A percentile compares a stretch with the other conserved stretches of the same genome.
Evolutionary conservation across 257 asterid species (phyloP).

Genomic region (Solanum gandarillasii): DNA sequence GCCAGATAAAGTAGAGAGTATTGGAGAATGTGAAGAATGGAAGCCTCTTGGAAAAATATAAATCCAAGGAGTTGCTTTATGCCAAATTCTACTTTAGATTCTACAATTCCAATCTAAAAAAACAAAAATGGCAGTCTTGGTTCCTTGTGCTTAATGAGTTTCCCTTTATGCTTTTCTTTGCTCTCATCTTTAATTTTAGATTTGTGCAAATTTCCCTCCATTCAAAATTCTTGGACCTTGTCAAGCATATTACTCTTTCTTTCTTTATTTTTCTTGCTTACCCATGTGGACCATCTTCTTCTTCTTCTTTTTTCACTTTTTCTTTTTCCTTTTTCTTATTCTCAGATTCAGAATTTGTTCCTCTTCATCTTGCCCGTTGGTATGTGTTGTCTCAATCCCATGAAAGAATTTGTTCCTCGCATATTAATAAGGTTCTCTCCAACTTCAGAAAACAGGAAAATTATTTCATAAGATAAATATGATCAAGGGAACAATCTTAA

Average conservation of each 20-base stretch:
- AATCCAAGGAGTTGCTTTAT: slow-evolving; percentile 47
- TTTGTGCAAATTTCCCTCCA: slow-evolving; percentile 6
- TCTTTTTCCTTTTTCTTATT: neutral
- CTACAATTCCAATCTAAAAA: slow-evolving; percentile 50
- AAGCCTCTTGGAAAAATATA: slow-evolving; percentile 12
- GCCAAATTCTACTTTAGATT: slow-evolving; percentile 46
- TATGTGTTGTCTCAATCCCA: neutral
- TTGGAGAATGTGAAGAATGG: slow-evolving; percentile 27
- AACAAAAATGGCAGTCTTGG: slow-evolving; percentile 41
- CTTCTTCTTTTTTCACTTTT: neutral
- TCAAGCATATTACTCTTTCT: slow-evolving; percentile 1
- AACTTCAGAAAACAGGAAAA: neutral
- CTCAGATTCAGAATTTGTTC: neutral
- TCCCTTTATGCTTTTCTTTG: slow-evolving; percentile 63
- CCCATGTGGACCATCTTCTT: slow-evolving; percentile 12
- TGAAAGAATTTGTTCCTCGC: neutral
- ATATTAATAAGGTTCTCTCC: neutral
- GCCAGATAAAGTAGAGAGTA: slow-evolving; percentile 42
- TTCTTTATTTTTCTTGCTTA: neutral
- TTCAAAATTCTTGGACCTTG: slow-evolving; percentile 9
- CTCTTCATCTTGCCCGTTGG: neutral
- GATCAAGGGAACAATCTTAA: neutral
- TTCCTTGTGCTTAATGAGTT: slow-evolving; percentile 54
- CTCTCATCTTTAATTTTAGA: slow-evolving; percentile 9
- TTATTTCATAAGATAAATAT: neutral